A percentile compares a stretch with the other conserved stretches of the same genome.
Evolutionary conservation across 768 basidiomycete genomes (phyloP).

Genomic region (Leccinellum luteum): DNA sequence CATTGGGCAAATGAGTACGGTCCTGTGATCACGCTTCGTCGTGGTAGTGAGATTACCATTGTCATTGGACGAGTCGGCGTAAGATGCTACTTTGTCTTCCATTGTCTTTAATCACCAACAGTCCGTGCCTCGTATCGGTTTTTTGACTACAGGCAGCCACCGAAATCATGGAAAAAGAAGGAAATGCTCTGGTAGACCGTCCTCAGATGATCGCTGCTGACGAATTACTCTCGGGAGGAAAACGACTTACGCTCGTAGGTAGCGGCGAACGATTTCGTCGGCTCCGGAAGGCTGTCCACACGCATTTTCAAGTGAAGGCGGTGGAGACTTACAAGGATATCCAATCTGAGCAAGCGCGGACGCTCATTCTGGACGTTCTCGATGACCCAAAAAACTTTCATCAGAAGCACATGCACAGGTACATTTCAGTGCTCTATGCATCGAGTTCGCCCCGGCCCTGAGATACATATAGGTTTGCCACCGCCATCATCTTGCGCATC

Average conservation of each 20-base stretch:
- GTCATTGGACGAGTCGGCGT: conserved; percentile 21
- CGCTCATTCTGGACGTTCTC: conserved; percentile 29
- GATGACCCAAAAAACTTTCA: conserved; percentile 29
- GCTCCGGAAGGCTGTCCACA: conserved; percentile 52
- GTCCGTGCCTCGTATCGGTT: neutral
- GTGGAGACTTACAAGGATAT: conserved; percentile 44
- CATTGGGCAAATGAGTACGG: conserved; percentile 58
- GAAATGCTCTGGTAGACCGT: conserved; percentile 47
- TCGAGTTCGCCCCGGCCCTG: neutral
- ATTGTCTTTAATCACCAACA: neutral
- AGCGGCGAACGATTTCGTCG: conserved; percentile 55
- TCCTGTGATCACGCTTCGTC: conserved; percentile 53
- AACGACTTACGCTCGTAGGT: conserved; percentile 48
- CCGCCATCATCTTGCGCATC: conserved; percentile 24
- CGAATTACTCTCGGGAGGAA: conserved; percentile 53
- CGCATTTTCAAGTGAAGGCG: conserved; percentile 50
- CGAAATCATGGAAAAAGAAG: conserved; percentile 63
- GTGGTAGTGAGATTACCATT: conserved; percentile 34
- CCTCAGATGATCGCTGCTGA: conserved; percentile 51
- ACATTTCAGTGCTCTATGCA: conserved; percentile 27
- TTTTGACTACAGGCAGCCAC: conserved; percentile 41
- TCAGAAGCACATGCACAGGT: conserved; percentile 48
- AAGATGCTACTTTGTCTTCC: neutral
- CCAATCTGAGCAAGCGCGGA: conserved; percentile 35
- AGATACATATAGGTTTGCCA: conserved; percentile 23